Evolutionary conservation across 2,329 filamentous ascomycete genomes (phyloP).

Genomic region (Ceratocystis destructans): DNA sequence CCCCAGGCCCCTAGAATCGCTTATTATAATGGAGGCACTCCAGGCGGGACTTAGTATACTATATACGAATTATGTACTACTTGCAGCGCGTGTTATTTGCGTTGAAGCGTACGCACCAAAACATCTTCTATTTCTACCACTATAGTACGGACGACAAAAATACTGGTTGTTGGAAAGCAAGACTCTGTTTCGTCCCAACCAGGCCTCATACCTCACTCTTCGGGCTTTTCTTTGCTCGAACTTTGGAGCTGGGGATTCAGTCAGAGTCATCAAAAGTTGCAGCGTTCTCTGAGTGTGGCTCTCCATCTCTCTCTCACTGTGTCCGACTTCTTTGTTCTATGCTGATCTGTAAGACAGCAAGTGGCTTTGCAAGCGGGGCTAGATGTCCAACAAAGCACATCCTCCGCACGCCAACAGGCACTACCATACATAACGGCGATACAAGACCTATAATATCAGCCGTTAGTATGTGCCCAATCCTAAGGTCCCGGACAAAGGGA

Average conservation of each 20-base stretch:
- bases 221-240: too few relatives aligned
- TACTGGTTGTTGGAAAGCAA: too few relatives aligned
- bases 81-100: too few relatives aligned
- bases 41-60: neutral
- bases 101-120: too few relatives aligned
- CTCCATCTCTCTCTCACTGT: neutral
- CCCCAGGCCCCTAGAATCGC: too few relatives aligned
- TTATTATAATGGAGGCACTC: neutral
- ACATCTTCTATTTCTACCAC: too few relatives aligned
- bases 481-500: neutral
- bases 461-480: neutral
- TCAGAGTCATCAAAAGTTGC: too few relatives aligned
- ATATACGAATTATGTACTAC: too few relatives aligned
- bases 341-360: neutral
- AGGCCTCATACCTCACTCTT: too few relatives aligned
- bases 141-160: too few relatives aligned
- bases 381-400: conserved; percentile 5
- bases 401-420: neutral
- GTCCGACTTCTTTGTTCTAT: neutral
- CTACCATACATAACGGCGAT: neutral
- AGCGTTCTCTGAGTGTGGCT: neutral
- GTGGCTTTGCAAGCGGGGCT: neutral
- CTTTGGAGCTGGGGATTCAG: too few relatives aligned
- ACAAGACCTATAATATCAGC: neutral
- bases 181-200: too few relatives aligned